phyloP scores from a whole-genome alignment of 257 asterid genomes.

The Fraxinus cuspidata region DNA sequence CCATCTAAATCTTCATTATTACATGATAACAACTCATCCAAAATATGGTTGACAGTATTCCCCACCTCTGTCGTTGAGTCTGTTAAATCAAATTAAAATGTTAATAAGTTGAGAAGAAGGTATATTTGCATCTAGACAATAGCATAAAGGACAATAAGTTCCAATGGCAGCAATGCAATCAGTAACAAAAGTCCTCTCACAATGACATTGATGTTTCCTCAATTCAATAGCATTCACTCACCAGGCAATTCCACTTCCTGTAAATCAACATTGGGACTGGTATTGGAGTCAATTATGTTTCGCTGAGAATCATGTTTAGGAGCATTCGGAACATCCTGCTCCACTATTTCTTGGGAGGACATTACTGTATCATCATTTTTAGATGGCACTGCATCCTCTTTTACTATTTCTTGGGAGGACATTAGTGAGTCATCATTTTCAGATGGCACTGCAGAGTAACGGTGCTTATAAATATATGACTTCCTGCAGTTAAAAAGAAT shows the following conservation, averaged over 20 bases:
- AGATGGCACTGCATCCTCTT: conserved; percentile 31
- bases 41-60: conserved; percentile 29
- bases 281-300: conserved; percentile 31
- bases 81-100: conserved; percentile 34
- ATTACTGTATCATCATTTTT: conserved; percentile 40
- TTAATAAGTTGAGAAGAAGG: conserved; percentile 23
- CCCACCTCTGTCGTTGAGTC: conserved; percentile 44
- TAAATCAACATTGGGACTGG: conserved; percentile 36
- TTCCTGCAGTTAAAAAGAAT: conserved; percentile 43
- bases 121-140: conserved; percentile 8
- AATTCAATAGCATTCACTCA: conserved; percentile 38
- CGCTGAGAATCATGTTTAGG: conserved; percentile 36
- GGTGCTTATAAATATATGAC: conserved; percentile 57
- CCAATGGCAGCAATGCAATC: conserved; percentile 5
- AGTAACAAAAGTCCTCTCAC: conserved; percentile 10
- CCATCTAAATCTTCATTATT: conserved; percentile 60
- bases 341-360: not conserved
- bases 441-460: conserved; percentile 36
- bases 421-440: conserved; percentile 41
- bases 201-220: conserved; percentile 16
- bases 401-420: not conserved
- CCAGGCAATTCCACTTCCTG: conserved; percentile 58
- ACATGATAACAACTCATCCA: conserved; percentile 59
- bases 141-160: conserved; percentile 1
- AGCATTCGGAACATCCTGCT: conserved; percentile 36